phyloP scores from a whole-genome alignment of 192 early-diverging fungal species.

The Radiomyces spectabilis region DNA sequence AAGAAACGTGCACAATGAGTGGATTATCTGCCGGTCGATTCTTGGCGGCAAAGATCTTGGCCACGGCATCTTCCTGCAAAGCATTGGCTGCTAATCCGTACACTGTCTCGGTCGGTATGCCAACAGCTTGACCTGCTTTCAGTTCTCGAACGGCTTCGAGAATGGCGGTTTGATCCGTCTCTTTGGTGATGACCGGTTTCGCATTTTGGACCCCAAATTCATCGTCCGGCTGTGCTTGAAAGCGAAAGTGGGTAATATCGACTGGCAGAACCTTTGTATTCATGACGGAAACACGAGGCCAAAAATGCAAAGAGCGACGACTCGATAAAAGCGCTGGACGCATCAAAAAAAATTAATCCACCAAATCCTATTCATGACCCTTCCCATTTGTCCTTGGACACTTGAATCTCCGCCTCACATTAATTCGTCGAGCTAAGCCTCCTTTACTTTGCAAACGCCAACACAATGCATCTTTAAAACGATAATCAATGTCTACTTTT shows the following conservation, averaged over 20 bases:
- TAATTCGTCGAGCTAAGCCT: no score
- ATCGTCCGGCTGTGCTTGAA: neutral
- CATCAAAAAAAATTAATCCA: no score
- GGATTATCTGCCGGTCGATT: slow-evolving; percentile 93
- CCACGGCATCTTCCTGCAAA: slow-evolving; percentile 53
- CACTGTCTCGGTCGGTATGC: slow-evolving; percentile 97
- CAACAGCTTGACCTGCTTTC: slow-evolving; percentile 55
- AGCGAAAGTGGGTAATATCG: slow-evolving; percentile 1
- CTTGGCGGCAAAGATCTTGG: slow-evolving; percentile 78
- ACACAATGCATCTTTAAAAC: no score
- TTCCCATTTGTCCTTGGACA: no score
- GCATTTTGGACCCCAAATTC: slow-evolving; percentile 14
- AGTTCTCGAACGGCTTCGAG: slow-evolving; percentile 49
- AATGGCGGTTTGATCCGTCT: slow-evolving; percentile 18
- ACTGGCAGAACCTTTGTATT: slow-evolving; percentile 2
- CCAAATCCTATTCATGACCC: no score
- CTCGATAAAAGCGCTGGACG: no score
- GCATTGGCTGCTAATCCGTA: slow-evolving; percentile 96
- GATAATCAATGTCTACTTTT: no score
- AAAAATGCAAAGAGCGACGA: no score
- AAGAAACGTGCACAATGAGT: slow-evolving; percentile 93
- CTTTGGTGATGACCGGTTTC: slow-evolving; percentile 1
- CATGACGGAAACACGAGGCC: no score
- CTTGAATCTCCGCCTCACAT: no score
- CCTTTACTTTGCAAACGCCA: no score